A percentile compares a stretch with the other conserved stretches of the same genome.
Evolutionary conservation across 768 basidiomycete species (phyloP).

Genomic region (Macrolepiota dolichaula): DNA sequence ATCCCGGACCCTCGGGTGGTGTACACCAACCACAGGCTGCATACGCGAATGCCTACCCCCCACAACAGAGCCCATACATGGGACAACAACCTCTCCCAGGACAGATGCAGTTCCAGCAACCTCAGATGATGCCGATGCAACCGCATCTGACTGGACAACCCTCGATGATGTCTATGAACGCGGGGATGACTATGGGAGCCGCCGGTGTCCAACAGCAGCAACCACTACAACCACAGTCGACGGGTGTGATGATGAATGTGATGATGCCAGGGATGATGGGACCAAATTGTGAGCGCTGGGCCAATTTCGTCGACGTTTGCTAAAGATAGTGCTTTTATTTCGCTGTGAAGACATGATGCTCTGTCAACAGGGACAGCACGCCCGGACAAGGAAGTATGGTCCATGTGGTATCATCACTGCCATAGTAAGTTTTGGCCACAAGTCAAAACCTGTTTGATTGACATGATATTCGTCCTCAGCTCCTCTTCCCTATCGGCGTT

Average conservation of each 20-base stretch:
- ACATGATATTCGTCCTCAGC: background rate
- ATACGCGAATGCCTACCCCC: background rate
- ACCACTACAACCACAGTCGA: constrained; percentile 1
- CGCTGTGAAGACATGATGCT: background rate
- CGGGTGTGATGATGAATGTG: constrained; percentile 9
- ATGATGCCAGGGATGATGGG: constrained; percentile 7
- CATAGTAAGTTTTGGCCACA: constrained; percentile 17
- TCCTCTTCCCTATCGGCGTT: constrained; percentile 9
- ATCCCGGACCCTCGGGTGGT: background rate
- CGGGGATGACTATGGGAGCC: background rate
- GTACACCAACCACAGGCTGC: background rate
- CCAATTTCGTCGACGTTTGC: background rate
- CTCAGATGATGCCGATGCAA: constrained; percentile 4
- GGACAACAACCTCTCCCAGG: background rate
- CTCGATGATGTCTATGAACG: background rate
- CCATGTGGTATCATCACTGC: constrained; percentile 23
- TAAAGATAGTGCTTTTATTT: no score
- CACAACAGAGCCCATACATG: background rate
- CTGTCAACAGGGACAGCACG: constrained; percentile 18
- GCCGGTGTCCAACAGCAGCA: background rate
- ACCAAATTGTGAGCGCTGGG: background rate
- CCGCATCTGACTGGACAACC: constrained; percentile 1
- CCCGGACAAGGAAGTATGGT: constrained; percentile 19
- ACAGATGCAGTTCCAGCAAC: background rate
- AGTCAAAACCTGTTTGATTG: background rate